phyloP scores from a whole-genome alignment of 1,284 basidiomycete species.

The Earliella scabrosa region DNA sequence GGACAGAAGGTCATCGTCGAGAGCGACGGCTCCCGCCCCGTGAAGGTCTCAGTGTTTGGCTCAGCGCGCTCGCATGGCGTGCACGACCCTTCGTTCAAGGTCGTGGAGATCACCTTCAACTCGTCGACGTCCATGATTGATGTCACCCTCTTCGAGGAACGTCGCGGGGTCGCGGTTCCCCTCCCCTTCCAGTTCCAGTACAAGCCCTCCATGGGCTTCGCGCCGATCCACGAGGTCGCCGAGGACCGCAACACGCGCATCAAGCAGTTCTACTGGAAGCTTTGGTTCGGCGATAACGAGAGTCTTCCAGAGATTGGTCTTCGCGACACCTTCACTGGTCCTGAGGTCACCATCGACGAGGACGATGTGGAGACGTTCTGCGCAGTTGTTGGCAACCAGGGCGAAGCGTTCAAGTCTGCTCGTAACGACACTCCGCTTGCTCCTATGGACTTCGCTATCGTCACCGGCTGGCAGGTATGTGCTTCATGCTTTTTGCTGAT shows the following conservation, averaged over 20 bases:
- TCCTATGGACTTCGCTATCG: slow-evolving; percentile 99
- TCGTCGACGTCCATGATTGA: slow-evolving; percentile 63
- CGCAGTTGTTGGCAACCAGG: slow-evolving; percentile 91
- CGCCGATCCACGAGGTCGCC: slow-evolving; percentile 92
- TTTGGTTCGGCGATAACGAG: slow-evolving; percentile 92
- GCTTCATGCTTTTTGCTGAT: background rate
- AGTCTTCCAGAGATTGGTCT: slow-evolving; percentile 77
- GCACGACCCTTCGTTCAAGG: slow-evolving; percentile 82
- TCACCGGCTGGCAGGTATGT: slow-evolving; percentile 94
- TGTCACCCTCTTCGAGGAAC: slow-evolving; percentile 86
- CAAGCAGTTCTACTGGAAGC: slow-evolving; percentile 96
- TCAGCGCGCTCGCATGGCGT: slow-evolving; percentile 81
- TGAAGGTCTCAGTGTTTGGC: slow-evolving; percentile 71
- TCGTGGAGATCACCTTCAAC: slow-evolving; percentile 76
- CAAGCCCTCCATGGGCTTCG: slow-evolving; percentile 87
- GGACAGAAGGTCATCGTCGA: slow-evolving; percentile 79
- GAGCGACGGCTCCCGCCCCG: slow-evolving; percentile 49
- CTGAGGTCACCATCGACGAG: slow-evolving; percentile 81
- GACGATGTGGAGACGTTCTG: slow-evolving; percentile 89
- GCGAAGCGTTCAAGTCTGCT: slow-evolving; percentile 85
- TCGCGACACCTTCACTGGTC: slow-evolving; percentile 81
- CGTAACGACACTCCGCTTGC: slow-evolving; percentile 77
- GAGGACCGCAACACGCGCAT: slow-evolving; percentile 89
- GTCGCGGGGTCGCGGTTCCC: slow-evolving; percentile 77
- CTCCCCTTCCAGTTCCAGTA: slow-evolving; percentile 86